A percentile compares a stretch with the other conserved stretches of the same genome.
Conservation (phyloP, 2,329 filamentous ascomycete species). For the Microdochium paspali region DNA sequence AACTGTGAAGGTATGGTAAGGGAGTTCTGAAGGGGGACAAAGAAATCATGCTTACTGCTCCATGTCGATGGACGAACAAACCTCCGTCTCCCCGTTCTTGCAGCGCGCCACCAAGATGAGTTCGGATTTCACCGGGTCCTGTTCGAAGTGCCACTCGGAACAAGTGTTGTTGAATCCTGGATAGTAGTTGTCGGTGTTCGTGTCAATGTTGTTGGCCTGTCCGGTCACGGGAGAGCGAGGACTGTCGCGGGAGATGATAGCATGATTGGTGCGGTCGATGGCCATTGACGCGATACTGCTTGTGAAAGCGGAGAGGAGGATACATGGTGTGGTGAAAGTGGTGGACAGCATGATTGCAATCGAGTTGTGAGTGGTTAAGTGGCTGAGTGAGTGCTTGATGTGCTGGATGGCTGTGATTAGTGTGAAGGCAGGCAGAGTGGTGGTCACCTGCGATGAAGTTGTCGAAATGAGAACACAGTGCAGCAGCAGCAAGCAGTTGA, state of each 20-base stretch:
- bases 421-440: background rate
- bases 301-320: background rate
- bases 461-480: no score
- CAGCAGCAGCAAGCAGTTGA: no score
- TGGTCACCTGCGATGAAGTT: no score
- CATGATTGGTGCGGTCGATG: no score
- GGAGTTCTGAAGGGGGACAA: no score
- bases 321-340: background rate
- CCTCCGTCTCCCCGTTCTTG: background rate
- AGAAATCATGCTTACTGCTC: constrained; percentile 3
- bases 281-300: background rate
- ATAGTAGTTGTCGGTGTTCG: background rate
- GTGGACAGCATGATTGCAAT: background rate
- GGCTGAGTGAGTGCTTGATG: background rate
- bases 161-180: background rate
- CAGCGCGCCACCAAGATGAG: constrained; percentile 2
- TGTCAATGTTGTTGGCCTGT: no score
- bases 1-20: no score
- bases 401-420: background rate
- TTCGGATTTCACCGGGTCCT: background rate
- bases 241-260: no score
- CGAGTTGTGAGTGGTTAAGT: background rate
- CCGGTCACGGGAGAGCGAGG: no score
- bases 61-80: constrained; percentile 2
- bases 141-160: background rate